Conservation (phyloP, 768 basidiomycete species). For the Podaxis rugospora region DNA sequence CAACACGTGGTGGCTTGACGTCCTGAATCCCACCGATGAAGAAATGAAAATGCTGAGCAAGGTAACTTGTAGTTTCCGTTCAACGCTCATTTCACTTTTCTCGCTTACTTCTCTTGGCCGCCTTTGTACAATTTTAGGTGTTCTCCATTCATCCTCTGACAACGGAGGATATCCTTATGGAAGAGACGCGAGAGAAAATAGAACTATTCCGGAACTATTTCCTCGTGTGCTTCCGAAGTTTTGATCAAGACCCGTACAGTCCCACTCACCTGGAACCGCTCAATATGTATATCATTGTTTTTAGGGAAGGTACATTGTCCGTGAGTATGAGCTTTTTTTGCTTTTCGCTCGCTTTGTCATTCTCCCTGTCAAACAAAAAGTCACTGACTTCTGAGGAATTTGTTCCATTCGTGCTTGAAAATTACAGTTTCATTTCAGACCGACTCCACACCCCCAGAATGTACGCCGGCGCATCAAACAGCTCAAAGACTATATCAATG, state of each 20-base stretch:
- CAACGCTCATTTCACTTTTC: not conserved
- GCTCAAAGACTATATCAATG: conserved; percentile 97
- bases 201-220: conserved; percentile 99
- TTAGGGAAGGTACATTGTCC: conserved; percentile 92
- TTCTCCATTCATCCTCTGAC: conserved; percentile 97
- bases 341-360: not conserved
- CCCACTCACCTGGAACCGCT: conserved; percentile 96
- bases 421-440: conserved; percentile 89
- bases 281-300: conserved; percentile 99
- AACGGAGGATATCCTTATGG: conserved; percentile 99
- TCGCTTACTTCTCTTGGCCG: not conserved
- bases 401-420: not conserved
- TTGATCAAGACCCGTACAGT: conserved; percentile 97
- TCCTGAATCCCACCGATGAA: conserved; percentile 90
- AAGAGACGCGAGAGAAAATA: conserved; percentile 99
- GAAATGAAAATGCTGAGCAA: conserved; percentile 98
- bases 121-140: conserved; percentile 46
- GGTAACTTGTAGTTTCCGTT: conserved; percentile 38
- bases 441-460: conserved; percentile 96
- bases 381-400: not conserved
- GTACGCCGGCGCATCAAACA: conserved; percentile 98
- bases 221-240: conserved; percentile 97
- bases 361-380: not conserved
- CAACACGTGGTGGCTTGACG: conserved; percentile 97
- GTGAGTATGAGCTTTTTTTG: conserved; percentile 41